These are phyloP conservation scores for Trametes sanguinea DNA, from an alignment of 768 basidiomycete genomes.

Conservation along the genomic window DNA sequence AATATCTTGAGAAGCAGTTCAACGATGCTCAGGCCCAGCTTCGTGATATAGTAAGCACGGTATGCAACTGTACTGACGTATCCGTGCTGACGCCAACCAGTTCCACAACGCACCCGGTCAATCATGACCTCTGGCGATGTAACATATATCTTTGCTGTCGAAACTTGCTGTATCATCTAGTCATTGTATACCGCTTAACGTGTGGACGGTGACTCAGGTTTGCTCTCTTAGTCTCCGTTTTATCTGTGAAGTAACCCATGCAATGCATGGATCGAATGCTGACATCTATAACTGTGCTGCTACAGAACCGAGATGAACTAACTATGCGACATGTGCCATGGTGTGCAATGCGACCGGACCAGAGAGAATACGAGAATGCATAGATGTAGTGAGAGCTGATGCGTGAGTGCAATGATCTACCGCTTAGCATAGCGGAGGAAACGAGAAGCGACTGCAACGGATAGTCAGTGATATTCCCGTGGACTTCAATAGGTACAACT, in stretches of 20 bases:
- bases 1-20: constrained; percentile 93
- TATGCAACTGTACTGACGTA: background rate
- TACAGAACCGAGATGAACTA: no score
- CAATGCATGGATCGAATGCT: no score
- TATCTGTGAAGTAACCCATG: no score
- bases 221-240: no score
- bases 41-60: constrained; percentile 66
- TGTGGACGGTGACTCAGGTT: no score
- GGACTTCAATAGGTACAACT: constrained; percentile 20
- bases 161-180: constrained; percentile 8
- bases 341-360: no score
- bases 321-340: no score
- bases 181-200: background rate
- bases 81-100: constrained; percentile 33
- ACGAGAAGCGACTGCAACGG: constrained; percentile 60
- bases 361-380: background rate
- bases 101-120: constrained; percentile 51
- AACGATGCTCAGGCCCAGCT: constrained; percentile 87
- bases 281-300: no score
- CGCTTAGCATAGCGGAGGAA: constrained; percentile 74
- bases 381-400: background rate
- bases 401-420: constrained; percentile 30
- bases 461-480: constrained; percentile 10
- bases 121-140: constrained; percentile 19
- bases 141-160: background rate